phyloP scores from a whole-genome alignment of 2,329 filamentous ascomycete species.

The Penicillium decumbens region DNA sequence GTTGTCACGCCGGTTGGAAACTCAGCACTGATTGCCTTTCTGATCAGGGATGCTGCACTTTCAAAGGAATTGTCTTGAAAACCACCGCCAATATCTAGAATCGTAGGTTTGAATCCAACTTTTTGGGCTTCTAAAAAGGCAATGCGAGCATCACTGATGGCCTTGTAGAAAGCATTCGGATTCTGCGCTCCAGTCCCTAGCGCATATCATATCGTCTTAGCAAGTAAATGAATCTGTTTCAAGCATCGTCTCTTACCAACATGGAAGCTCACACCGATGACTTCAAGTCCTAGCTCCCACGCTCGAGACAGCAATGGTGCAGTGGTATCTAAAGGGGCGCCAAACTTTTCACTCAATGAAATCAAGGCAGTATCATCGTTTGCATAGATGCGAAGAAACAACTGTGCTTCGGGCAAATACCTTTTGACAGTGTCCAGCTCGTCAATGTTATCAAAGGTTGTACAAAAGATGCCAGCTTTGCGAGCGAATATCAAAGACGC shows the following conservation, averaged over 20 bases:
- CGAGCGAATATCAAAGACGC: constrained; percentile 18
- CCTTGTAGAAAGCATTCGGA: constrained; percentile 16
- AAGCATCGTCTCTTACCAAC: constrained; percentile 20
- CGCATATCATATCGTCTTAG: not conserved
- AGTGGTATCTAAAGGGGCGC: constrained; percentile 19
- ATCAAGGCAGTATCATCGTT: constrained; percentile 17
- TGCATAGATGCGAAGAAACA: constrained; percentile 24
- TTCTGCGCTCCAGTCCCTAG: constrained; percentile 19
- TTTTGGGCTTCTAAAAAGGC: constrained; percentile 16
- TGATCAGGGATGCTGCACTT: constrained; percentile 11
- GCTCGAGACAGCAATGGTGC: constrained; percentile 18
- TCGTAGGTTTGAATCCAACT: constrained; percentile 13
- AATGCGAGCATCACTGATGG: constrained; percentile 14
- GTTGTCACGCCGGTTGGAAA: constrained; percentile 11
- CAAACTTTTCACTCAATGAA: constrained; percentile 19
- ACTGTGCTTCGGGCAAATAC: constrained; percentile 16
- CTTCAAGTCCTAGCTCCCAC: constrained; percentile 18
- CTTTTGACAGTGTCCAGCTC: constrained; percentile 25
- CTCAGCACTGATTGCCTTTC: constrained; percentile 3
- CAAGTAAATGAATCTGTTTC: constrained; percentile 27
- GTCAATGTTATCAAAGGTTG: constrained; percentile 29
- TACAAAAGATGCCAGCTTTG: constrained; percentile 15
- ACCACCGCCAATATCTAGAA: constrained; percentile 29
- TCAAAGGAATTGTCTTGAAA: constrained; percentile 25
- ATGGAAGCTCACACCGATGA: constrained; percentile 30